phyloP scores from a whole-genome alignment of 768 basidiomycete species.

The Trametes cinnabarina region DNA sequence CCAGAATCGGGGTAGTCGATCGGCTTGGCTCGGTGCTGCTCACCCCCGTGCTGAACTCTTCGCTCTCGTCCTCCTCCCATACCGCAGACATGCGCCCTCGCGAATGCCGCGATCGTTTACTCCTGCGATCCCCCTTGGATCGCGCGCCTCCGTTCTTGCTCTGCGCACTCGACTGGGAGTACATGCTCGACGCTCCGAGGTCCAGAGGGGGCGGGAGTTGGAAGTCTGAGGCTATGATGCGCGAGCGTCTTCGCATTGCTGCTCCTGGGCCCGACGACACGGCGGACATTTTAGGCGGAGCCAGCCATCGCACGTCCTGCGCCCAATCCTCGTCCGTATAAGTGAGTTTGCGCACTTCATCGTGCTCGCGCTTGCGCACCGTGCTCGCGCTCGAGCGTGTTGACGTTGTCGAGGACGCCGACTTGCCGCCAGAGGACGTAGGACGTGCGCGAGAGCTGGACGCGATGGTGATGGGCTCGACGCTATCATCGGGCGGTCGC shows the following conservation, averaged over 20 bases:
- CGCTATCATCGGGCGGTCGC: not conserved
- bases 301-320: slow-evolving; percentile 66
- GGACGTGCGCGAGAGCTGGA: slow-evolving; percentile 20
- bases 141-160: slow-evolving; percentile 6
- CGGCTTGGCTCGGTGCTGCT: slow-evolving; percentile 27
- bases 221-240: slow-evolving; percentile 12
- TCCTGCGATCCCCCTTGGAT: slow-evolving; percentile 20
- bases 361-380: slow-evolving; percentile 2
- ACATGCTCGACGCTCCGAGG: not conserved
- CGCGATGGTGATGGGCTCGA: slow-evolving; percentile 24
- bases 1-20: slow-evolving; percentile 23
- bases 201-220: slow-evolving; percentile 13
- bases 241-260: slow-evolving; percentile 5
- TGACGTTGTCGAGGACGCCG: slow-evolving; percentile 9
- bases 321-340: slow-evolving; percentile 63
- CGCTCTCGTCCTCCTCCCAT: slow-evolving; percentile 39
- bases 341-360: slow-evolving; percentile 18
- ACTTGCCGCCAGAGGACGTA: slow-evolving; percentile 7
- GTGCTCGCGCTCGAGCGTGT: slow-evolving; percentile 9
- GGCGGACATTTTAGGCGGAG: slow-evolving; percentile 30
- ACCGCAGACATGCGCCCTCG: slow-evolving; percentile 37
- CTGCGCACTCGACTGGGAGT: slow-evolving; percentile 7
- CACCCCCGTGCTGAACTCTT: slow-evolving; percentile 24
- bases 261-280: slow-evolving; percentile 1
- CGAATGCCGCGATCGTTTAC: slow-evolving; percentile 23